phyloP scores from a whole-genome alignment of 352 stramenopile species.

The Phytophthora kernoviae region DNA sequence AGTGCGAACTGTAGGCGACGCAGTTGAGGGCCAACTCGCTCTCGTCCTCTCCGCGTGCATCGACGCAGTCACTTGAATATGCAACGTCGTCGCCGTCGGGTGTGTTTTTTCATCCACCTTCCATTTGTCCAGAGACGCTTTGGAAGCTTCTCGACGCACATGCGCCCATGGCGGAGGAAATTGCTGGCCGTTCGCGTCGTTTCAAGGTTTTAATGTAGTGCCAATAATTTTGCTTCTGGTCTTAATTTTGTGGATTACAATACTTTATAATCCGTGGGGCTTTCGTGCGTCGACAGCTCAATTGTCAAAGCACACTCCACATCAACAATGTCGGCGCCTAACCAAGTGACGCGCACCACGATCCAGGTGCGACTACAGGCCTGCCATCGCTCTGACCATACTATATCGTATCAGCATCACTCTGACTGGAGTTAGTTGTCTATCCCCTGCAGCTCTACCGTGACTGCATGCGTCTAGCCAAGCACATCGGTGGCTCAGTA shows the following conservation, averaged over 20 bases:
- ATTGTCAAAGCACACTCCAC: constrained; percentile 3
- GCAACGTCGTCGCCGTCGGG: constrained; percentile 9
- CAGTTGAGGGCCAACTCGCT: constrained; percentile 56
- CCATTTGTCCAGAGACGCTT: constrained; percentile 42
- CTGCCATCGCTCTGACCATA: neutral
- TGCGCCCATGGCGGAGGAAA: constrained; percentile 41
- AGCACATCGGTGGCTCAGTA: constrained; percentile 88
- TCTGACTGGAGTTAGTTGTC: neutral
- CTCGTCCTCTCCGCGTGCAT: constrained; percentile 9
- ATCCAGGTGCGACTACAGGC: constrained; percentile 50
- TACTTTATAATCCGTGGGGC: neutral
- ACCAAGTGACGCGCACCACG: constrained; percentile 76
- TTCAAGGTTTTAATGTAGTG: constrained; percentile 17
- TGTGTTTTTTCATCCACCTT: constrained; percentile 41
- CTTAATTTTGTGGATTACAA: constrained; percentile 4
- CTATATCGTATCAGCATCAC: neutral
- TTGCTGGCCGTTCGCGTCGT: constrained; percentile 5
- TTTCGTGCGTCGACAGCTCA: constrained; percentile 1
- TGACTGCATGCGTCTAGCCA: constrained; percentile 83
- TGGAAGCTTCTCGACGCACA: constrained; percentile 43
- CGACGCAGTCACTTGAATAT: constrained; percentile 8
- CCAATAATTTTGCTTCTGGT: neutral
- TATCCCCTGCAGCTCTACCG: constrained; percentile 66
- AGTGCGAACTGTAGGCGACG: constrained; percentile 41
- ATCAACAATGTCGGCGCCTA: constrained; percentile 45